A percentile compares a stretch with the other conserved stretches of the same genome.
These are phyloP conservation scores for Pseudopyricularia cyperi DNA, from an alignment of 2,329 filamentous ascomycete species.

Conservation along the genomic window DNA sequence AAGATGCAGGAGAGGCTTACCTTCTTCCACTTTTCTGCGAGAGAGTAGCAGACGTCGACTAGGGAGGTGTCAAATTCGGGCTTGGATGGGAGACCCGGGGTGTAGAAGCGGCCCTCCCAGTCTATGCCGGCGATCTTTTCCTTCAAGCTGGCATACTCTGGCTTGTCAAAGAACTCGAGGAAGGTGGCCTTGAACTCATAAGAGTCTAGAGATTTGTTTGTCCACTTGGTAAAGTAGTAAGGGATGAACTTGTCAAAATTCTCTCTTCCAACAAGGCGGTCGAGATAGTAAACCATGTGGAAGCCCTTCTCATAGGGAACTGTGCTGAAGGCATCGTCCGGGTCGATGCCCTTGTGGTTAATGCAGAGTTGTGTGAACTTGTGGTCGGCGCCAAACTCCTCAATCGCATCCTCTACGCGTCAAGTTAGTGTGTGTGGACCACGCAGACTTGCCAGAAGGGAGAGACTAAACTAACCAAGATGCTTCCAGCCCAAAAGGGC, in stretches of 20 bases:
- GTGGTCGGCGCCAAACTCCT: conserved; percentile 72
- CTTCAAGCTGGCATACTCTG: conserved; percentile 48
- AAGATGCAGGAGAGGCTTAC: conserved; percentile 24
- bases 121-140: conserved; percentile 62
- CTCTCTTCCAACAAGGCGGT: conserved; percentile 70
- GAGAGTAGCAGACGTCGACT: conserved; percentile 70
- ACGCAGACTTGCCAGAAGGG: neutral
- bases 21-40: conserved; percentile 70
- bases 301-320: conserved; percentile 96
- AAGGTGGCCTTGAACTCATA: conserved; percentile 90
- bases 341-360: conserved; percentile 79
- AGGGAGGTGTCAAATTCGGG: conserved; percentile 82
- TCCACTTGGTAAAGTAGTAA: conserved; percentile 81
- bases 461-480: conserved; percentile 34
- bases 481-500: conserved; percentile 94
- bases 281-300: conserved; percentile 82
- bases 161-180: conserved; percentile 63
- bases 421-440: neutral
- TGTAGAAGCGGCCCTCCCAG: conserved; percentile 84
- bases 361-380: conserved; percentile 88
- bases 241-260: conserved; percentile 94
- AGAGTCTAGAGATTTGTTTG: conserved; percentile 77
- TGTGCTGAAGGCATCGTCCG: conserved; percentile 87
- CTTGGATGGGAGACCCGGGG: conserved; percentile 79
- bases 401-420: conserved; percentile 55